These are phyloP conservation scores for Sistotremastrum niveocremeum DNA, from an alignment of 768 basidiomycete genomes.

Conservation along the genomic window DNA sequence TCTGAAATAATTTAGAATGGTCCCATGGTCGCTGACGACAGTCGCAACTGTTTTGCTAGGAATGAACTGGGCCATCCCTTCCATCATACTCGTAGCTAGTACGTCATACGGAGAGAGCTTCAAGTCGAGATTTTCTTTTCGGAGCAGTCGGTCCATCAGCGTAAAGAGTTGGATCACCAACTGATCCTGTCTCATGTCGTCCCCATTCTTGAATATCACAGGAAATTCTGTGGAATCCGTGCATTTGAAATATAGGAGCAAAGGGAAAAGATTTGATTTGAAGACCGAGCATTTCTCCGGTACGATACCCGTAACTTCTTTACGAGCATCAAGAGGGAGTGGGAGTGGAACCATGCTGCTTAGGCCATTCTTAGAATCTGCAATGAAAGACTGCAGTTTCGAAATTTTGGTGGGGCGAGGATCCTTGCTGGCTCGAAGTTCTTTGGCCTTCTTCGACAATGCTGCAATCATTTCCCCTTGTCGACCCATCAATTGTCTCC, in stretches of 20 bases:
- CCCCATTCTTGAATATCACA: constrained; percentile 97
- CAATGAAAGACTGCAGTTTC: constrained; percentile 73
- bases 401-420: constrained; percentile 96
- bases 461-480: constrained; percentile 85
- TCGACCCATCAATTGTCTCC: constrained; percentile 78
- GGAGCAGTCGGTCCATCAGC: constrained; percentile 85
- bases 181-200: constrained; percentile 97
- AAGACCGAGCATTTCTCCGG: constrained; percentile 91
- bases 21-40: constrained; percentile 86
- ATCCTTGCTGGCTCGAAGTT: constrained; percentile 83
- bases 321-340: constrained; percentile 79
- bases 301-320: constrained; percentile 75
- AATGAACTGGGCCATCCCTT: constrained; percentile 95
- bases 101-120: constrained; percentile 88
- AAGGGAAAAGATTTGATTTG: constrained; percentile 91
- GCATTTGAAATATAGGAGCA: constrained; percentile 83
- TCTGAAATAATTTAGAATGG: constrained; percentile 76
- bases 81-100: constrained; percentile 77
- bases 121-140: constrained; percentile 92
- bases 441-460: constrained; percentile 73
- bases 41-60: constrained; percentile 92
- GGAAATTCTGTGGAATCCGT: constrained; percentile 78
- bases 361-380: constrained; percentile 79
- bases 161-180: constrained; percentile 97
- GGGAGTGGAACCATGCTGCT: constrained; percentile 64